Base-by-base conservation (phyloP, 1,284 basidiomycete genomes). In the Tremellales sp. region DNA sequence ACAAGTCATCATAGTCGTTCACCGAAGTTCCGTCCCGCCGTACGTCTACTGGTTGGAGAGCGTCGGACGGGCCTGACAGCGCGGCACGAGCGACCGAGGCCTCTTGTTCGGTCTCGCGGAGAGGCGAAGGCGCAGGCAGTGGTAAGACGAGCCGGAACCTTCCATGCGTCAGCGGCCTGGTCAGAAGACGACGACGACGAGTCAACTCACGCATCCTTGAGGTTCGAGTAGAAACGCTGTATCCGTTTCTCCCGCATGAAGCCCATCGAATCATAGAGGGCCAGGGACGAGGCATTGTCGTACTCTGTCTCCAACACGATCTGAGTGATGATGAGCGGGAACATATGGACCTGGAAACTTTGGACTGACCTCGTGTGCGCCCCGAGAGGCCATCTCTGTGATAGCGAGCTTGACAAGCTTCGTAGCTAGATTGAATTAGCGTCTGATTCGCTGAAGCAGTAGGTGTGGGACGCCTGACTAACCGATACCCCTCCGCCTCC, bases 241-340 rank as follows among this genome's bases (percentile, higher is more conserved):
- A 99, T 79, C 1, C 94, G 82, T 72, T 98, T 98, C 77, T 97
- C 94, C 41, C 89, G 82, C 23, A 97, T 85, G 74, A 99, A 99
- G 0, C 96, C 94, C 22, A 97, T 80, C 2, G 85, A 84, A 58
- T 88, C 87, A 74, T 98, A 98, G 12, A 98, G 78, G 2, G 85
- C 83, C 11, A 98, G 79, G 0, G 91, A 90, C 3, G 89, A 82
- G 13, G 75, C 70, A 73, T 99, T 98, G 76, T 98, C 93, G 65
- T 81, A 89, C 75, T 99, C 96, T 2, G 96, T 99, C 77, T 99
- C 96, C 45, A 99, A 83, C 2, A 94, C 85, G 57, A 97, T 83
- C 90, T 94, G 58, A 24, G 25, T 35, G 35, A 33, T 15, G 17
- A 22, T 24, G 6, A 22, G 21, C 39, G 29, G n/a, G 8, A 8